A percentile compares a stretch with the other conserved stretches of the same genome.
Conservation (phyloP, 371 early-diverging fungal genomes). For the Funneliformis caledonium region DNA sequence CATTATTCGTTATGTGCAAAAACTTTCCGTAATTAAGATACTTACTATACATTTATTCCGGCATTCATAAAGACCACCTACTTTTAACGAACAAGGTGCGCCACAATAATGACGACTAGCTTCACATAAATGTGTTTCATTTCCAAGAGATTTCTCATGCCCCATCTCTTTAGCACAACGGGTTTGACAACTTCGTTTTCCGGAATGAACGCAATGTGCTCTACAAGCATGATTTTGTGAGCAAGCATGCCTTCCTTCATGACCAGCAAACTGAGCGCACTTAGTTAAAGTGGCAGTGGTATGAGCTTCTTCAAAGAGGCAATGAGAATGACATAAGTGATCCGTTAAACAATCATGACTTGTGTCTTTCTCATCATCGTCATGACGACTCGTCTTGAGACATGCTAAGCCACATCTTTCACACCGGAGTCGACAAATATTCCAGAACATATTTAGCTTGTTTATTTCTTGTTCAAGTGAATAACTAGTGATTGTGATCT, state of each 20-base stretch:
- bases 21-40: too few species aligned
- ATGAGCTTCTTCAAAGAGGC: conserved; percentile 42
- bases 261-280: conserved; percentile 39
- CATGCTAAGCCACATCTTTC: conserved; percentile 28
- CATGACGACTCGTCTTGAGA: conserved; percentile 38
- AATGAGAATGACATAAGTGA: conserved; percentile 41
- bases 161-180: conserved; percentile 31
- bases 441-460: conserved; percentile 20
- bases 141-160: conserved; percentile 19
- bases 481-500: conserved; percentile 18
- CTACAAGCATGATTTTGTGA: conserved; percentile 23
- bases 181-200: conserved; percentile 29
- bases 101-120: conserved; percentile 44
- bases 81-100: conserved; percentile 42
- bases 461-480: conserved; percentile 36
- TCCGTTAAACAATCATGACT: too few species aligned
- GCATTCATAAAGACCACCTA: conserved; percentile 19
- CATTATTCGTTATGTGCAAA: too few species aligned
- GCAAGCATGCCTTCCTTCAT: conserved; percentile 39
- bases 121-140: conserved; percentile 43
- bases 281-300: conserved; percentile 18
- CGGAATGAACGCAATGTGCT: conserved; percentile 5
- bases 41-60: conserved; percentile 29
- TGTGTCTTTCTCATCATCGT: conserved; percentile 30
- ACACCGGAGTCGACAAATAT: conserved; percentile 24